Base-by-base conservation (phyloP, 306 rosid genomes). In the Crotalaria pallida region DNA sequence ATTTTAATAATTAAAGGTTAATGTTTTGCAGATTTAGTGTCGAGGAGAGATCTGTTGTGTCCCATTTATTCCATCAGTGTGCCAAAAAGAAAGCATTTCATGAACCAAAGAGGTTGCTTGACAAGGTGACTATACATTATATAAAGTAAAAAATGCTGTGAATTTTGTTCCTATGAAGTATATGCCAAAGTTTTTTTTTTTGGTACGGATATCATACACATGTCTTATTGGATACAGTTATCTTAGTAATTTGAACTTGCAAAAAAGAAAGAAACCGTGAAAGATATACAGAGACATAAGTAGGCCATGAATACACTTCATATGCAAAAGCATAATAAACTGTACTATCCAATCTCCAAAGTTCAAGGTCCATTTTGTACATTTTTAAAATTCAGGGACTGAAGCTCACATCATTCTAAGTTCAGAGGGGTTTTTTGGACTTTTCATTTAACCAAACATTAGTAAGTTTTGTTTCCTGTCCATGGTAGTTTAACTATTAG, bases 21-120 rank as follows among this genome's bases (percentile, higher is more conserved):
- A 52, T 74, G 36, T 62, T 55, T 78, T 67, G 41, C 77, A 93
- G 98, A 82, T 93, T 93, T 69, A 18, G 66, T 66, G 91, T 88
- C 17, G 94, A 93, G 43, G 88, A 88, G 21, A 88, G 97, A 82
- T 83, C 94, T 68, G 68, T 83, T 67, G 77, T 93, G 67, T 90
- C 98, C 45, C 94, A 90, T 44, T 49, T 93, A 78, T 93, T 93
- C 75, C 92, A 88, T 80, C 88, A 90, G 66, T 93, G 98, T 97
- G 94, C 98, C 53, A 93, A 87, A 79, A 93, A 87, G 83, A 86
- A 84, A 86, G 98, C 97, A 72, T 93, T 93, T 87, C 94, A 93
- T 79, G 89, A 90, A 77, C 96, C 94, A 26, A 88, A 85, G 83
- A 88, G 97, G 85, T 77, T 93, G 79, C 88, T 93, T 81, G 89